Evolutionary conservation across 2,329 filamentous ascomycete genomes (phyloP).

Genomic region (Phialemoniopsis sp.): DNA sequence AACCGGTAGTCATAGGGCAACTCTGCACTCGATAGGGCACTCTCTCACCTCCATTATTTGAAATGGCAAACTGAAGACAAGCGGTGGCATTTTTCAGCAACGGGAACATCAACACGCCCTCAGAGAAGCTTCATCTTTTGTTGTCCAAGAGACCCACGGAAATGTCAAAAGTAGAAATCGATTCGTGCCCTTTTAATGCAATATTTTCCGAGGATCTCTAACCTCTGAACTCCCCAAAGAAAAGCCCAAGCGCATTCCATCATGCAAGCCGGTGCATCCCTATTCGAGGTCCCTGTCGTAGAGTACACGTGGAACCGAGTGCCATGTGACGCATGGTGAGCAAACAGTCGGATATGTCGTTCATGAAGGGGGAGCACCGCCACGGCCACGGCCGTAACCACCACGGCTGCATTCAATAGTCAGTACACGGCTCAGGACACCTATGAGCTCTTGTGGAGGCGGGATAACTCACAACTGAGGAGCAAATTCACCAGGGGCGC

Average conservation of each 20-base stretch:
- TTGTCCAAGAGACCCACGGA: slow-evolving; percentile 9
- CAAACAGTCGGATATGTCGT: slow-evolving; percentile 14
- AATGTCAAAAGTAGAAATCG: slow-evolving; percentile 5
- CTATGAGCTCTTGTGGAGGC: neutral
- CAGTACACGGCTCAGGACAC: slow-evolving; percentile 20
- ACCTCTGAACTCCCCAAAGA: slow-evolving; percentile 24
- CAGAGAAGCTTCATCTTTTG: slow-evolving; percentile 5
- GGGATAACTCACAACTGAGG: slow-evolving; percentile 69
- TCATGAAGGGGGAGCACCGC: slow-evolving; percentile 67
- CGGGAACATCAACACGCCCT: neutral
- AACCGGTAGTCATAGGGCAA: too few relatives aligned
- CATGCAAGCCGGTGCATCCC: slow-evolving; percentile 18
- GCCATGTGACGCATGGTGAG: neutral
- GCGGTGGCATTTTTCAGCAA: neutral
- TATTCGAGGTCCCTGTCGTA: slow-evolving; percentile 1
- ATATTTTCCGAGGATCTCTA: slow-evolving; percentile 23
- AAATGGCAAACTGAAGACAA: too few relatives aligned
- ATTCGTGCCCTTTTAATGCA: slow-evolving; percentile 17
- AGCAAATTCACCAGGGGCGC: slow-evolving; percentile 86
- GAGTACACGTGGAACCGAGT: neutral
- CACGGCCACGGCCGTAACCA: slow-evolving; percentile 85
- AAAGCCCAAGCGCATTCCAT: slow-evolving; percentile 20
- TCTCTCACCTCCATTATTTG: too few relatives aligned
- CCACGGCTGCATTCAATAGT: slow-evolving; percentile 59
- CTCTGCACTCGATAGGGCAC: too few relatives aligned